phyloP scores from a whole-genome alignment of 768 basidiomycete species.

The Harrya chromipes region DNA sequence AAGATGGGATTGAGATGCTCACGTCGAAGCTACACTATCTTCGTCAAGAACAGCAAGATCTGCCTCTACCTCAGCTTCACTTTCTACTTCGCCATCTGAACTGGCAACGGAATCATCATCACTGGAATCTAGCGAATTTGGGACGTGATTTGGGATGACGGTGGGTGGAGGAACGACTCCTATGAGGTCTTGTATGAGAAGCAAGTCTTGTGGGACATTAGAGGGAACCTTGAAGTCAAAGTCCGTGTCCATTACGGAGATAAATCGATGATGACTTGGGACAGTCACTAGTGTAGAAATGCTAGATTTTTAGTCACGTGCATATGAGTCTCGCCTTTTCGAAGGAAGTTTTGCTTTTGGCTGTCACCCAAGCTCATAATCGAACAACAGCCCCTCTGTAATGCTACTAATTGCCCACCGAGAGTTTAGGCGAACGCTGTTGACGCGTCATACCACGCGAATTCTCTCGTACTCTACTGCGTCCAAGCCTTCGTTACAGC shows the following conservation, averaged over 20 bases:
- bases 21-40: constrained; percentile 28
- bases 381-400: constrained; percentile 12
- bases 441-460: background rate
- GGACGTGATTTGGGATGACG: background rate
- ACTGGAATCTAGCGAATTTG: constrained; percentile 18
- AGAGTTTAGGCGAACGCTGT: background rate
- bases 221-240: constrained; percentile 56
- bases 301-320: constrained; percentile 27
- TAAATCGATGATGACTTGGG: too few species aligned
- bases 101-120: constrained; percentile 54
- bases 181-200: constrained; percentile 68
- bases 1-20: constrained; percentile 10
- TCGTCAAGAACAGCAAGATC: constrained; percentile 47
- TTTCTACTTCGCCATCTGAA: constrained; percentile 50
- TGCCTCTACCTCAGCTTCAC: constrained; percentile 75
- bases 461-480: constrained; percentile 49
- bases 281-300: too few species aligned
- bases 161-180: constrained; percentile 29
- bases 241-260: constrained; percentile 20
- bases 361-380: background rate
- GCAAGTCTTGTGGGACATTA: constrained; percentile 66
- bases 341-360: background rate
- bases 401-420: constrained; percentile 7
- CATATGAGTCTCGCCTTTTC: background rate
- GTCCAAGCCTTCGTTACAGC: constrained; percentile 62